Conservation (phyloP, 1,284 basidiomycete genomes). For the Austroboletus niveus region DNA sequence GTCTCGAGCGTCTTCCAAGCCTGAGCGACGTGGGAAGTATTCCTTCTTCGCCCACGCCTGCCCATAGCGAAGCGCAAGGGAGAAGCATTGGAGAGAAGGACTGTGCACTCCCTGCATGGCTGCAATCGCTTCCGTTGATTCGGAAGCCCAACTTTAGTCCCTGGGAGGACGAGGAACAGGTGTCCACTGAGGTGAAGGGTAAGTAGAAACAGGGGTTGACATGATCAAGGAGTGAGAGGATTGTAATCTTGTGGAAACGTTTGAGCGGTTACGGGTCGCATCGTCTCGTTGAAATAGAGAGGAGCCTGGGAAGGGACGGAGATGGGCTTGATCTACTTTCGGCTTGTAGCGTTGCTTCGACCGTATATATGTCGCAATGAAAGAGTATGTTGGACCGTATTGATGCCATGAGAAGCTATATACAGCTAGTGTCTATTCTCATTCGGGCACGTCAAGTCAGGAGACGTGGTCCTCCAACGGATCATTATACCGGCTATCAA, state of each 20-base stretch:
- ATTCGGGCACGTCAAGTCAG: neutral
- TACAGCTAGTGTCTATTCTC: neutral
- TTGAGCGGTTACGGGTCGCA: conserved; percentile 9
- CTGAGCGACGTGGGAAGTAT: conserved; percentile 68
- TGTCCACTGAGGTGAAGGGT: conserved; percentile 20
- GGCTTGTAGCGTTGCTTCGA: conserved; percentile 22
- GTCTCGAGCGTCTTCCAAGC: conserved; percentile 71
- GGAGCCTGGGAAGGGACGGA: conserved; percentile 14
- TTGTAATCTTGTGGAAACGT: conserved; percentile 16
- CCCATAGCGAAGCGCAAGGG: conserved; percentile 36
- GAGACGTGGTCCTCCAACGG: neutral
- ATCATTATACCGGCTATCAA: neutral
- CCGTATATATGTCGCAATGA: conserved; percentile 35
- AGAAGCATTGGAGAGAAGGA: conserved; percentile 30
- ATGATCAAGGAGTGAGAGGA: neutral
- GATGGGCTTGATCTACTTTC: conserved; percentile 21
- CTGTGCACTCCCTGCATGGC: conserved; percentile 48
- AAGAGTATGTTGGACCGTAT: conserved; percentile 26
- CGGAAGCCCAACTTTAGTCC: conserved; percentile 63
- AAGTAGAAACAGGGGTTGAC: conserved; percentile 16
- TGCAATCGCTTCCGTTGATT: conserved; percentile 50
- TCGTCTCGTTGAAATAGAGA: conserved; percentile 15
- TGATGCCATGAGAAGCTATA: conserved; percentile 4
- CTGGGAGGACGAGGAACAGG: conserved; percentile 60
- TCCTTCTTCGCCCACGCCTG: conserved; percentile 56